phyloP scores from a whole-genome alignment of 441 rosid species.

The Aleurites moluccanus region DNA sequence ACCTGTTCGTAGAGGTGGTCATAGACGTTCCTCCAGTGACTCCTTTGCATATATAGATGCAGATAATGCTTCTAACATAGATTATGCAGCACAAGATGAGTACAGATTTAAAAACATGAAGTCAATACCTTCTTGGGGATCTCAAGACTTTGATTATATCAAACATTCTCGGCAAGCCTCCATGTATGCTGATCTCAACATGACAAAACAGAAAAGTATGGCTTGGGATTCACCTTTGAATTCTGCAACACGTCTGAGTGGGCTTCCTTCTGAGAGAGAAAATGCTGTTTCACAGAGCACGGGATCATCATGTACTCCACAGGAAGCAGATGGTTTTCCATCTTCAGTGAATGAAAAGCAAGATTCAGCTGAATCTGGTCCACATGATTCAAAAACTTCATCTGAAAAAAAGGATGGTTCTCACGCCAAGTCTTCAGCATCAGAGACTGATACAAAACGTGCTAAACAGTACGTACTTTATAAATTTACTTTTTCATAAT shows the following conservation, averaged over 20 bases:
- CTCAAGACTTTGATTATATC: conserved; percentile 65
- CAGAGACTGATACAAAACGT: conserved; percentile 89
- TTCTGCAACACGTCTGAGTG: conserved; percentile 41
- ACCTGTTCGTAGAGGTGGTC: conserved; percentile 85
- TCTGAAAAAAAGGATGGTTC: conserved; percentile 59
- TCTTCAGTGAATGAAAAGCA: conserved; percentile 52
- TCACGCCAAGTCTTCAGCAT: conserved; percentile 52
- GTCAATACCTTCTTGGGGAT: conserved; percentile 56
- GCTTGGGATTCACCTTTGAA: conserved; percentile 58
- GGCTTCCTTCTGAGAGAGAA: conserved; percentile 56
- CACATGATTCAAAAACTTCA: conserved; percentile 52
- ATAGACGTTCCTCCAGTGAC: conserved; percentile 98
- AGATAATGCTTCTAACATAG: conserved; percentile 59
- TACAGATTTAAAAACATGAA: conserved; percentile 44
- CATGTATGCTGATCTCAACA: conserved; percentile 49
- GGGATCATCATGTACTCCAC: conserved; percentile 50
- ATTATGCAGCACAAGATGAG: conserved; percentile 64
- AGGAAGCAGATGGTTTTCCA: conserved; percentile 49
- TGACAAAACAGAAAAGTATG: conserved; percentile 52
- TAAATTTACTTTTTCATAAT: conserved; percentile 5
- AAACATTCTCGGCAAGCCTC: conserved; percentile 52
- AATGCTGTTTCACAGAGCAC: conserved; percentile 46
- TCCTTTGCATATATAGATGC: conserved; percentile 85
- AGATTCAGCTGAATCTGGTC: conserved; percentile 52
- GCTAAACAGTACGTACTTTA: conserved; percentile 88